Evolutionary conservation across 1,284 basidiomycete species (phyloP), one percentile per base, ranked within the genome.

Genomic region (Porodaedalea pini): DNA sequence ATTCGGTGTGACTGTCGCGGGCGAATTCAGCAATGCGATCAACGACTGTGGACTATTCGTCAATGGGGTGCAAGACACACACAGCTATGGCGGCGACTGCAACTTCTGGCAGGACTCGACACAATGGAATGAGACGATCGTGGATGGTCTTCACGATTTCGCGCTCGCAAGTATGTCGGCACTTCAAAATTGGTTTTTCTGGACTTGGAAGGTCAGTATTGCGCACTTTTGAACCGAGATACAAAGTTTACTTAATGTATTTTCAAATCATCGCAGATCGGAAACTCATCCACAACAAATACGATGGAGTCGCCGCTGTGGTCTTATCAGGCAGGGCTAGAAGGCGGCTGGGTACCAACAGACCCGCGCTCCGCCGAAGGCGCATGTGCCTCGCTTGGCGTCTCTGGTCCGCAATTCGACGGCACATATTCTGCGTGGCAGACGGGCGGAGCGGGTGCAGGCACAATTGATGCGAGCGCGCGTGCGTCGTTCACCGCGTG

Each of bases 371-470:
- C 68, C 15, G 81, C 85, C 1, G 55, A 74, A 17, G 93, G 93
- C 25, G 79, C 73, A 32, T 96, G 94, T 68, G 76, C 71, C 34
- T 70, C 76, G 5, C 70, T 85, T 48, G 78, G 83, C 32, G 77
- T 78, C 2, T 66, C 70, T 11, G 67, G 69, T 8, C 67, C 69
- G 45, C 62, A 72, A 4, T 92, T 89, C 67, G 68, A 76, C 64
- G 83, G 84, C 4, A 75, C 75, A 0, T 86, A 83, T 74, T 66
- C 78, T 66, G 59, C 83, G 6, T 92, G 86, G 78, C 85, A 88
- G 69, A 92, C 89, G 0, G 93, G 92, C 54, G 90, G 88, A 15
- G 71, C 79, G 27, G 88, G 85, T 5, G 86, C 89, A 54, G 86
- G 84, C 8, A 75, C 74, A 1, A 81, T 90, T 8, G 68, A 74